phyloP scores from a whole-genome alignment of 2,329 filamentous ascomycete species.

The Hymenoscyphus occultus region DNA sequence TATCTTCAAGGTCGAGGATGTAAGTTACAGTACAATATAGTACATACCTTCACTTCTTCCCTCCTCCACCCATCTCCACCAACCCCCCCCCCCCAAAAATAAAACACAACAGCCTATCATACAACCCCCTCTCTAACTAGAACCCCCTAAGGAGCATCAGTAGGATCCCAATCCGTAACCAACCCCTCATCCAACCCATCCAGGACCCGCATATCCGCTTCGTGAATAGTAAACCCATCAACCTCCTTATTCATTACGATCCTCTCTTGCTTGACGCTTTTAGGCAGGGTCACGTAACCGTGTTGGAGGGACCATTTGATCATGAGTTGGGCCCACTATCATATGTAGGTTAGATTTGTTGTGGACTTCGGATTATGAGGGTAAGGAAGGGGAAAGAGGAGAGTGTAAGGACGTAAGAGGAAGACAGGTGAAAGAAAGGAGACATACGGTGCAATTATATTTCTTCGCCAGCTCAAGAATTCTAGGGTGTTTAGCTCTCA shows the following conservation, averaged over 20 bases:
- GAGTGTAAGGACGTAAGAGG: too few species aligned
- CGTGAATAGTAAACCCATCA: slow-evolving; percentile 56
- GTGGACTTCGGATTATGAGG: too few species aligned
- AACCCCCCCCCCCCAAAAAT: too few species aligned
- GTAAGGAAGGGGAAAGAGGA: too few species aligned
- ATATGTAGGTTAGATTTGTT: too few species aligned
- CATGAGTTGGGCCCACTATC: slow-evolving; percentile 63
- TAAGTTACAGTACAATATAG: too few species aligned
- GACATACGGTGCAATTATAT: slow-evolving; percentile 56
- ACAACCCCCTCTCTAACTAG: too few species aligned
- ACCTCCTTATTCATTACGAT: slow-evolving; percentile 65
- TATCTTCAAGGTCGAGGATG: too few species aligned
- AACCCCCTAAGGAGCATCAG: slow-evolving; percentile 37
- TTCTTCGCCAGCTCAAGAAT: slow-evolving; percentile 62
- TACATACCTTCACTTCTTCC: too few species aligned
- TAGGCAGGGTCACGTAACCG: slow-evolving; percentile 69
- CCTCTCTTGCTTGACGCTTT: slow-evolving; percentile 62
- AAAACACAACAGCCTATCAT: too few species aligned
- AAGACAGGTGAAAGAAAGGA: too few species aligned
- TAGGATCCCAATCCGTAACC: slow-evolving; percentile 65
- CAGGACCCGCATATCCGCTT: slow-evolving; percentile 60
- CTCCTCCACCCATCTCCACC: too few species aligned
- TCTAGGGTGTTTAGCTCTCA: slow-evolving; percentile 65
- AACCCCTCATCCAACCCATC: slow-evolving; percentile 68
- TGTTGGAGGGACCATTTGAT: slow-evolving; percentile 77